Conservation (phyloP, 352 stramenopile genomes). For the Pythium graminicola region DNA sequence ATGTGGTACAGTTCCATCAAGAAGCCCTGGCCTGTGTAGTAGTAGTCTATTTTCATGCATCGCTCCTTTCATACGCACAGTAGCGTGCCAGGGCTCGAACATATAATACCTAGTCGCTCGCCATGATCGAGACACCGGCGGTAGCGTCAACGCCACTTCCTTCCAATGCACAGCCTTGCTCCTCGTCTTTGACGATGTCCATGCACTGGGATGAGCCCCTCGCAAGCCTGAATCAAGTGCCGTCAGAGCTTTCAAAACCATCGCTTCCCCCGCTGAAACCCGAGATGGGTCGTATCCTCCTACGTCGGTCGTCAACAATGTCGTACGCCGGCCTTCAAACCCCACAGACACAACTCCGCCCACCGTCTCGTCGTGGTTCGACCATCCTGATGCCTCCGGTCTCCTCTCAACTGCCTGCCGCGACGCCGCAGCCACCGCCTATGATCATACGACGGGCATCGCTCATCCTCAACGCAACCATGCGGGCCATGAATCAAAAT, state of each 20-base stretch:
- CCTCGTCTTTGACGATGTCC: too few relatives aligned
- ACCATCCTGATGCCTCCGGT: not conserved
- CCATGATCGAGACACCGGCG: not conserved
- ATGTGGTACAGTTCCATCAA: too few relatives aligned
- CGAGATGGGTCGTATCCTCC: not conserved
- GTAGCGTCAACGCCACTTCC: not conserved
- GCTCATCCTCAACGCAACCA: slow-evolving; percentile 15
- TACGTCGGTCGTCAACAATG: not conserved
- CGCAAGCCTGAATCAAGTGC: not conserved
- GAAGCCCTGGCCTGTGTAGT: too few relatives aligned
- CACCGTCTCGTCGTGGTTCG: not conserved
- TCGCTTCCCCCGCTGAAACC: not conserved
- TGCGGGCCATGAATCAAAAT: slow-evolving; percentile 16
- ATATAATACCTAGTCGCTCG: not conserved
- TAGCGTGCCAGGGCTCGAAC: too few relatives aligned
- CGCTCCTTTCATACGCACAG: too few relatives aligned
- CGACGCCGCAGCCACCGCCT: not conserved
- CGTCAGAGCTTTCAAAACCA: not conserved
- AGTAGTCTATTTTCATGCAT: too few relatives aligned
- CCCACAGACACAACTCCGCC: not conserved
- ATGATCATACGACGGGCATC: slow-evolving; percentile 13
- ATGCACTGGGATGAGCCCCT: too few relatives aligned
- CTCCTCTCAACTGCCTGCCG: not conserved
- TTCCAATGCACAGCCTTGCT: too few relatives aligned
- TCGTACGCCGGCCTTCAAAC: not conserved